These are phyloP conservation scores for Adansonia grandidieri DNA, from an alignment of 441 rosid species.

Conservation along the genomic window DNA sequence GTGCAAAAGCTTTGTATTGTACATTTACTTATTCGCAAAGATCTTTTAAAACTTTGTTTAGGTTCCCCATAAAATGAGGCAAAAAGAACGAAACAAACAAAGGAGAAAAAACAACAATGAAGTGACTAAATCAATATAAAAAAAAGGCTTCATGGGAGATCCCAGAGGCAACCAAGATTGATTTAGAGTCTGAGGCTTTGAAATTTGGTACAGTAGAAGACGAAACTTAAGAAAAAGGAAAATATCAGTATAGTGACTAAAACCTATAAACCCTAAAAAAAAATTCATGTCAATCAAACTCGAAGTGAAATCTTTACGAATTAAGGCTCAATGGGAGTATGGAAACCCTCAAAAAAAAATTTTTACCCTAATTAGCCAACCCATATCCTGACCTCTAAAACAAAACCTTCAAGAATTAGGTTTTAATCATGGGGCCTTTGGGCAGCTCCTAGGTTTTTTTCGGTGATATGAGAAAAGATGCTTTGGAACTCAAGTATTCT, in stretches of 20 bases:
- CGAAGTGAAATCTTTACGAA: neutral
- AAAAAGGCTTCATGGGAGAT: neutral
- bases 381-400: conserved; percentile 5
- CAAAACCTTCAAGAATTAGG: conserved; percentile 3
- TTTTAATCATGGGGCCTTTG: conserved; percentile 14
- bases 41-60: neutral
- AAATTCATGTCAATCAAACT: conserved; percentile 20
- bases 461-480: neutral
- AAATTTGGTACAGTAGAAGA: conserved; percentile 14
- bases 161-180: neutral
- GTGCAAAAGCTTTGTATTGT: neutral
- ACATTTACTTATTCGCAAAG: neutral
- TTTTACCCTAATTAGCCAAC: conserved; percentile 17
- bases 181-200: neutral
- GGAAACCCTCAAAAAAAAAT: neutral
- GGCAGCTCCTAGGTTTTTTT: neutral
- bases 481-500: neutral
- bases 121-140: conserved; percentile 16
- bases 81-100: neutral
- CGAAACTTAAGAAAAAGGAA: conserved; percentile 15
- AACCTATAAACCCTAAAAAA: conserved; percentile 16
- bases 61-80: conserved; percentile 10
- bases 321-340: neutral
- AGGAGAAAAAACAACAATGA: neutral
- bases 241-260: neutral